Evolutionary conservation across 1,284 basidiomycete species (phyloP), one percentile per base, ranked within the genome.

Genomic region (Exobasidium rhododendri): DNA sequence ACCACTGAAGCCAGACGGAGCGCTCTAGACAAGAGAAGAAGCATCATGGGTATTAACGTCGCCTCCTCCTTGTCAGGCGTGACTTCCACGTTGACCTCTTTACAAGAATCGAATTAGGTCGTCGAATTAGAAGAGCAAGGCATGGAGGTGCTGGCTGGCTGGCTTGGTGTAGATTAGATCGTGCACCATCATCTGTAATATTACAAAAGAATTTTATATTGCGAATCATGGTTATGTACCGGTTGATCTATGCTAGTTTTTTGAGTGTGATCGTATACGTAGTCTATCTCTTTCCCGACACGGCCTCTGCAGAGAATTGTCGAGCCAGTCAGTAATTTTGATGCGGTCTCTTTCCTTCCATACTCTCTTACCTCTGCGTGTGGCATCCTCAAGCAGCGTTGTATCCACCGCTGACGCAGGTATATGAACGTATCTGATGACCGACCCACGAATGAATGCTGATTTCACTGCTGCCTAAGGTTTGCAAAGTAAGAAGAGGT

Each of bases 371-470:
- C 81, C 94, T 88, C 94, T 85, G 79, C 96, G 85, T 53, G 94
- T 98, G 28, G 94, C 96, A 80, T 99, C 96, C 82, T 99, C 96
- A 57, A 99, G 81, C 56, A 98, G 81, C 71, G 96, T 93, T 3
- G 93, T 97, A 81, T 99, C 94, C 65, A 98, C 92, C 65, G 91
- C 90, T 62, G 91, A 88, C 22, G 91, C 87, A 2, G 93, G 91
- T 62, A 98, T 85, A 79, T 96, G 90, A 10, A 98, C 96, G 79
- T 97, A 99, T 70, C 96, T 88, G 43, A 98, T 94, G 13, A 98
- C 96, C 2, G 93, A 97, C 63, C 96, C 96, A 61, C 96, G 89
- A 74, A 98, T 98, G 80, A 98, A 99, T 78, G 92, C 94, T 80
- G 97, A 98, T 83, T 94, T 96, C 52, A 98, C 94, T 0, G 96